phyloP scores from a whole-genome alignment of 352 stramenopile species.

The Nothophytophthora sp. region DNA sequence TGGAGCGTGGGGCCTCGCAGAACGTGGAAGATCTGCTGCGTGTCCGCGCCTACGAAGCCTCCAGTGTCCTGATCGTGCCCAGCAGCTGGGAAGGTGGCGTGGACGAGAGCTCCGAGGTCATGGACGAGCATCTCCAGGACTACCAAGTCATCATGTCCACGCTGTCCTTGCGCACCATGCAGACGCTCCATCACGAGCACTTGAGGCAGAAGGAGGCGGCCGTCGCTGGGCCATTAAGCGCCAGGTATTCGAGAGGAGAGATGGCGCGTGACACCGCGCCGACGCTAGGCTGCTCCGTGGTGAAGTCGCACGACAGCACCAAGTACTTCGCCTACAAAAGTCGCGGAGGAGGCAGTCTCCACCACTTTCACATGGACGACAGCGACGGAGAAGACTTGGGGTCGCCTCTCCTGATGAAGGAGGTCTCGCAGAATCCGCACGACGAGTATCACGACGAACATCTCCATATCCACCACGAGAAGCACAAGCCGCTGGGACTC shows the following conservation, averaged over 20 bases:
- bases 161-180: constrained; percentile 41
- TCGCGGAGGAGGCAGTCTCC: neutral
- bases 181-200: constrained; percentile 41
- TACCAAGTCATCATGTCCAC: constrained; percentile 75
- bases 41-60: constrained; percentile 42
- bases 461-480: neutral
- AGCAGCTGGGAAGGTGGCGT: constrained; percentile 36
- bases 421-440: constrained; percentile 5
- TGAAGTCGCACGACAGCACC: constrained; percentile 53
- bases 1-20: constrained; percentile 44
- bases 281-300: constrained; percentile 40
- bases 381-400: constrained; percentile 21
- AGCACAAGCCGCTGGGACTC: neutral
- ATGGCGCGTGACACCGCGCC: too few relatives aligned
- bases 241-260: neutral
- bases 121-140: constrained; percentile 50
- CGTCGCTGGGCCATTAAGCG: too few relatives aligned
- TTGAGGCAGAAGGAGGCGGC: too few relatives aligned
- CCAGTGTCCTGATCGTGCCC: constrained; percentile 52
- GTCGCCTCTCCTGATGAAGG: constrained; percentile 1
- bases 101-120: constrained; percentile 33
- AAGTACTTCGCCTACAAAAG: constrained; percentile 61
- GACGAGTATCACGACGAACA: constrained; percentile 16
- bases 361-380: constrained; percentile 18
- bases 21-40: constrained; percentile 57